Conservation (phyloP, 306 rosid species). For the Adenanthera pavonina region DNA sequence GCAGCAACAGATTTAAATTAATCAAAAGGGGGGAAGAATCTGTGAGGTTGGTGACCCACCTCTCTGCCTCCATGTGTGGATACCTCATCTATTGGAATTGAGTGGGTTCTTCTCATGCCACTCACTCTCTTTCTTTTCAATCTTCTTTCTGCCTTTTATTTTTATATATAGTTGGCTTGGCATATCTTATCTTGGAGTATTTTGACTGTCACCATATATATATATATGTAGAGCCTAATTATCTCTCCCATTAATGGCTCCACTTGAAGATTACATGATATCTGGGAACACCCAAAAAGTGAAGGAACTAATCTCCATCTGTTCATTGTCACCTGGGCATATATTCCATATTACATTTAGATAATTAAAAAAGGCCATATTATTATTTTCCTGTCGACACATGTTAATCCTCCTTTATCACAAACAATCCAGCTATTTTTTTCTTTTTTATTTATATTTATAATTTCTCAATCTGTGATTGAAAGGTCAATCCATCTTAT, state of each 20-base stretch:
- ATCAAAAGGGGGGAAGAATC: constrained; percentile 35
- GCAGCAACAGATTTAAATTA: background rate
- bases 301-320: constrained; percentile 8
- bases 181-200: constrained; percentile 1
- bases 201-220: background rate
- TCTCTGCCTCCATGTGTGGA: constrained; percentile 24
- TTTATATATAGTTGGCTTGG: background rate
- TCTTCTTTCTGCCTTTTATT: background rate
- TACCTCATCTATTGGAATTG: constrained; percentile 39
- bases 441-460: background rate
- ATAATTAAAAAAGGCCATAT: constrained; percentile 17
- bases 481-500: background rate
- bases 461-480: background rate
- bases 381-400: constrained; percentile 3
- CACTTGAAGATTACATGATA: constrained; percentile 21
- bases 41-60: constrained; percentile 56
- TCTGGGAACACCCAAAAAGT: constrained; percentile 5
- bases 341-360: constrained; percentile 32
- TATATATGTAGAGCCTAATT: background rate
- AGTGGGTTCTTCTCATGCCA: constrained; percentile 34
- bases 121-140: background rate
- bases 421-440: constrained; percentile 17
- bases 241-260: constrained; percentile 11
- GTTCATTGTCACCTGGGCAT: constrained; percentile 34
- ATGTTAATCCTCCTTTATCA: background rate